Evolutionary conservation across 2,329 filamentous ascomycete genomes (phyloP), one percentile per base, ranked within the genome.

Genomic region (Trichoderma lentiforme): DNA sequence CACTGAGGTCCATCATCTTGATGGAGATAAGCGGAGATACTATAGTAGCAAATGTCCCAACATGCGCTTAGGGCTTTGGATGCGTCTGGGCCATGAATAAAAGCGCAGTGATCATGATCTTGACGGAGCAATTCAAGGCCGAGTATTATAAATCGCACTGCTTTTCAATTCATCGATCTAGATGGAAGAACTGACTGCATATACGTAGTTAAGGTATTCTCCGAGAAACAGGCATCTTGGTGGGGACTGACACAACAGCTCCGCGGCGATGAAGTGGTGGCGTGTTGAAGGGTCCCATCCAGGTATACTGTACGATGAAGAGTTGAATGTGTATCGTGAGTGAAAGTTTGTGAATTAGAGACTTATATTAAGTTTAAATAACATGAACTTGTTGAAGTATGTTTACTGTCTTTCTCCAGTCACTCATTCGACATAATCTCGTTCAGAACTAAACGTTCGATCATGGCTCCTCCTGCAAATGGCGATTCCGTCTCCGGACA

Each of bases 291-390:
- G 34, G 6, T 15, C 36, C 36, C 0, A 8, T 36, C 6, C 21
- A 47, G 39, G 18, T n/a, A 21, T 21, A 47, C 43, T n/a, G 3
- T 11, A n/a, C 1, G 18, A 0, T 47, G 18, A 47, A 47, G 43
- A 47, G 18, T 4, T 21, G 8, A 9, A 9, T 47, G 1, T n/a
- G 18, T n/a, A 47, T 47, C 43, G 18, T 47, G 18, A n/a, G 43
- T n/a, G 43, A n/a, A 5, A 9, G 0, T 9, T n/a, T 21, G 2
- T 47, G 3, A 0, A 47, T n/a, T 5, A 2, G 0, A 9, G 18
- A 11, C 0, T n/a, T 11, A 47, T 21, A 47, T 11, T 47, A 47
- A 2, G 4, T n/a, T n/a, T 21, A n/a, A 21, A 47, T n/a, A n/a
- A n/a, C 43, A 18, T 47, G 2, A 1, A 47, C 5, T 47, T 47